These are phyloP conservation scores for Physcomitrellopsis africana DNA, from an alignment of 225 moss, liverwort and hornwort species.

Conservation along the genomic window DNA sequence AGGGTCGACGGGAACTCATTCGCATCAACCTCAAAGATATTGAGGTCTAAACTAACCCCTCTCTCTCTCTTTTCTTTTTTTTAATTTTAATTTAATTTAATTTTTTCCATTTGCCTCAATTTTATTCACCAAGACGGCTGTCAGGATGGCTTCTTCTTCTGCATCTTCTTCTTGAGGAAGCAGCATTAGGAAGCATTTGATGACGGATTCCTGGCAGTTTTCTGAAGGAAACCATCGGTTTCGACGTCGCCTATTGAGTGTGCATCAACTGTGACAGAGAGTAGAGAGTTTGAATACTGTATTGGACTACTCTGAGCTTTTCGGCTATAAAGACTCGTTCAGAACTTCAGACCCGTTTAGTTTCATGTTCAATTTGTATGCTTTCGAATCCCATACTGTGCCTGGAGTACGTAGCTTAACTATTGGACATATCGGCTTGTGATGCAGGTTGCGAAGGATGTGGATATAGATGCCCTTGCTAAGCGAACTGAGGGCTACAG, in stretches of 20 bases:
- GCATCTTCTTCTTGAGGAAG: background rate
- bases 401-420: background rate
- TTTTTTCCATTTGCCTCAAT: background rate
- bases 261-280: background rate
- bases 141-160: background rate
- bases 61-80: background rate
- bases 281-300: background rate
- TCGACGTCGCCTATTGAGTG: background rate
- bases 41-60: slow-evolving; percentile 42
- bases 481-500: slow-evolving; percentile 97
- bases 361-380: no score
- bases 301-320: background rate
- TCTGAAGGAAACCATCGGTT: background rate
- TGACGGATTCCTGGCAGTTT: background rate
- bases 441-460: slow-evolving; percentile 89
- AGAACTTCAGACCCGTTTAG: no score
- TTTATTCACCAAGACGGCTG: background rate
- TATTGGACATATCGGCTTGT: slow-evolving; percentile 3
- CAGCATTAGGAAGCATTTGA: background rate
- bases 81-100: no score
- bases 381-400: no score
- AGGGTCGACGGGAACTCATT: slow-evolving; percentile 68
- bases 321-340: no score
- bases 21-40: slow-evolving; percentile 76
- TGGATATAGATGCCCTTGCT: slow-evolving; percentile 83